These are phyloP conservation scores for Populus euphratica DNA, from an alignment of 345 rosid genomes.

Conservation along the genomic window DNA sequence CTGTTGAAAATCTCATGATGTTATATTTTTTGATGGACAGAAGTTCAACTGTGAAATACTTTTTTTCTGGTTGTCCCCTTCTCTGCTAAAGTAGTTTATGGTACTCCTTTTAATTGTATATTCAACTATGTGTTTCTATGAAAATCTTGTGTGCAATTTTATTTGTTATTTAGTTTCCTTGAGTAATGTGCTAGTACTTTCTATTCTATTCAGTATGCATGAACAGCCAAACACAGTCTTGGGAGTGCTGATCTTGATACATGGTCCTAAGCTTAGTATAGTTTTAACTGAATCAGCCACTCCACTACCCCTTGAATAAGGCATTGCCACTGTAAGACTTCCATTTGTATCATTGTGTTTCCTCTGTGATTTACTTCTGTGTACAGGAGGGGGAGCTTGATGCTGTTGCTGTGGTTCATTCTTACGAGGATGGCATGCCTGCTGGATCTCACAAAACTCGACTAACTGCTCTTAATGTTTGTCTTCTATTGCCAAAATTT, in stretches of 20 bases:
- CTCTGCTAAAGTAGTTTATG: background rate
- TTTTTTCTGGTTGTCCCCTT: background rate
- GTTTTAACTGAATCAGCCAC: background rate
- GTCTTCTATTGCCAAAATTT: slow-evolving; percentile 11
- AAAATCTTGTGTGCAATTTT: background rate
- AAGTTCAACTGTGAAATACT: background rate
- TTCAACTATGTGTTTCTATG: background rate
- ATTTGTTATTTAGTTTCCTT: background rate
- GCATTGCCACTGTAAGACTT: background rate
- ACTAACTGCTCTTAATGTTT: slow-evolving; percentile 79
- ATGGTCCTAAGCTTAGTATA: background rate
- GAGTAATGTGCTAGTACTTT: background rate
- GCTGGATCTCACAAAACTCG: slow-evolving; percentile 77
- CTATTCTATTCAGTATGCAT: background rate
- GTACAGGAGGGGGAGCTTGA: slow-evolving; percentile 75
- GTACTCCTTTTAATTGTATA: background rate
- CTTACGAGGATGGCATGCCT: slow-evolving; percentile 68
- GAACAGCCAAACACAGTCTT: slow-evolving; percentile 1
- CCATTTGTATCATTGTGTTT: background rate
- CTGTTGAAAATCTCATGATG: background rate
- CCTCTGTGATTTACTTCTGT: slow-evolving; percentile 1
- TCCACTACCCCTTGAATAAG: background rate
- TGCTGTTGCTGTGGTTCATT: slow-evolving; percentile 60
- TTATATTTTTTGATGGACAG: background rate
- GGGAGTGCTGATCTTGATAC: background rate